Evolutionary conservation across 768 basidiomycete species (phyloP).

Genomic region (Tephrocybe sp.): DNA sequence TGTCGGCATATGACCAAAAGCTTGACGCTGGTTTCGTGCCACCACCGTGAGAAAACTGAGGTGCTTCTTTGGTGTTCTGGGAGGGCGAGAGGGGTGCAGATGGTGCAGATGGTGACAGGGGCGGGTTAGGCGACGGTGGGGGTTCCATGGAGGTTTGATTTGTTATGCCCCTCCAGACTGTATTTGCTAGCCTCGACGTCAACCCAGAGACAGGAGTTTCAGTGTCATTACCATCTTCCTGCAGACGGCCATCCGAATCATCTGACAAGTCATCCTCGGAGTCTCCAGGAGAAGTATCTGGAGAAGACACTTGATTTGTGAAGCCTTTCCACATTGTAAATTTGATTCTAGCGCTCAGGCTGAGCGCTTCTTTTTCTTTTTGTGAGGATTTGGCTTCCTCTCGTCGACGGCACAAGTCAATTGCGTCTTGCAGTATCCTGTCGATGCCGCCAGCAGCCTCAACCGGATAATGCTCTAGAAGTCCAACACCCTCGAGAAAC

Average conservation of each 20-base stretch:
- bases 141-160: conserved; percentile 75
- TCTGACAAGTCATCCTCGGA: conserved; percentile 25
- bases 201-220: conserved; percentile 38
- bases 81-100: conserved; percentile 20
- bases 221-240: conserved; percentile 45
- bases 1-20: conserved; percentile 73
- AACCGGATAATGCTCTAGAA: conserved; percentile 67
- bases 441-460: conserved; percentile 70
- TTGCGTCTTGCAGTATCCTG: conserved; percentile 64
- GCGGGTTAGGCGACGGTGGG: conserved; percentile 41
- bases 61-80: conserved; percentile 14
- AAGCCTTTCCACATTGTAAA: conserved; percentile 70
- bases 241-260: conserved; percentile 22
- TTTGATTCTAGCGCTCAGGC: conserved; percentile 56
- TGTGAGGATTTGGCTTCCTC: conserved; percentile 32
- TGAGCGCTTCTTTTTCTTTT: conserved; percentile 31
- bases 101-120: conserved; percentile 27
- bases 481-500: conserved; percentile 63
- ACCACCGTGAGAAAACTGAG: conserved; percentile 3
- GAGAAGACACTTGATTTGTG: conserved; percentile 47
- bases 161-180: conserved; percentile 77
- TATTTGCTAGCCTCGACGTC: conserved; percentile 55
- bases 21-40: conserved; percentile 23
- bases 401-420: conserved; percentile 57
- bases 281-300: conserved; percentile 35